Conservation (phyloP, 148 eudicot genomes). For the Beta vulgaris region DNA sequence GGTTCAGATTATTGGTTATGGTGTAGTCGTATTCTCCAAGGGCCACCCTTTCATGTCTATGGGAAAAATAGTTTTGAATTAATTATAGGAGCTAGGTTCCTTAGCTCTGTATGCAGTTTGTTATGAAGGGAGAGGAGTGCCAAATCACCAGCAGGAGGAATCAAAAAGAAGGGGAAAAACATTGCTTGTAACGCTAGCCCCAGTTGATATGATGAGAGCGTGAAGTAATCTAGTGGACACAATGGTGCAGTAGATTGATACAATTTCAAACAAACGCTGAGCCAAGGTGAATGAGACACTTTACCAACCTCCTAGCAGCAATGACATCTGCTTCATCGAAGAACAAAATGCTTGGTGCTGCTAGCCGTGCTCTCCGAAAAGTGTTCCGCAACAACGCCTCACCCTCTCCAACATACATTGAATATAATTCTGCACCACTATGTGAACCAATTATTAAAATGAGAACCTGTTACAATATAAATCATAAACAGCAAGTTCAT, state of each 20-base stretch:
- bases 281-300: neutral
- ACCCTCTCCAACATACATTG: conserved; percentile 98
- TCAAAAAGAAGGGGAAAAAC: neutral
- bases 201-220: neutral
- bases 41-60: too few relatives aligned
- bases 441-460: conserved; percentile 8
- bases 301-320: conserved; percentile 66
- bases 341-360: conserved; percentile 94
- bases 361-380: conserved; percentile 89
- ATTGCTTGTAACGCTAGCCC: neutral
- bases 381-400: conserved; percentile 89
- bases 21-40: too few relatives aligned
- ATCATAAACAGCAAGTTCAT: conserved; percentile 7
- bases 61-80: neutral
- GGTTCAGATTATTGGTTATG: too few relatives aligned
- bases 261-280: neutral
- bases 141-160: neutral
- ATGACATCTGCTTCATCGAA: conserved; percentile 93
- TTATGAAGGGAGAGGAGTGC: neutral
- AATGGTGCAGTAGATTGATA: neutral
- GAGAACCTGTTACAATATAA: conserved; percentile 6
- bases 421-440: conserved; percentile 93
- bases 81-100: neutral
- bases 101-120: neutral
- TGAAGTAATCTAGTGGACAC: neutral